Evolutionary conservation across 2,329 filamentous ascomycete genomes (phyloP).

Genomic region (Nemania sp.): DNA sequence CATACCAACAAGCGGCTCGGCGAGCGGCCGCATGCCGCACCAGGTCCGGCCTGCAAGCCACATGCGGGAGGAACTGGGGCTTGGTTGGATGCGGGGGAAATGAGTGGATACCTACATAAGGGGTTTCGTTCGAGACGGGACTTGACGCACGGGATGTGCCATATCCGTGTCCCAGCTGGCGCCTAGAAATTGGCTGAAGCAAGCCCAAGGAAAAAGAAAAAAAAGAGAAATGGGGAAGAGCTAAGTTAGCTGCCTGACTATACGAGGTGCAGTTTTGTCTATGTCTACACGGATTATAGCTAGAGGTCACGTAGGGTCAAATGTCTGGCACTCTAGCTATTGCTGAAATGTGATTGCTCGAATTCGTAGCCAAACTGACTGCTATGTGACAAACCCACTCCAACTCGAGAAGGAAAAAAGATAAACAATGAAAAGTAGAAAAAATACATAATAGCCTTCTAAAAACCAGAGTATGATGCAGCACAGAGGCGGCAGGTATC

Average conservation of each 20-base stretch:
- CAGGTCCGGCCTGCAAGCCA: not conserved
- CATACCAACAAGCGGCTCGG: not conserved
- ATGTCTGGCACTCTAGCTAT: not conserved
- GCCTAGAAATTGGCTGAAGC: not conserved
- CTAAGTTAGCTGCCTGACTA: not conserved
- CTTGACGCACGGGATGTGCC: constrained; percentile 27
- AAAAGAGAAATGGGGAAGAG: not conserved
- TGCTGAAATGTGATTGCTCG: constrained; percentile 34
- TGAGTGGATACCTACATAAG: constrained; percentile 1
- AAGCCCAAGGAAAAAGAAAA: not conserved
- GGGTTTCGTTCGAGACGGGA: constrained; percentile 24
- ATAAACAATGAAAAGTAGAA: constrained; percentile 25
- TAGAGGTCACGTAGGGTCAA: not conserved
- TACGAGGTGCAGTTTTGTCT: no score
- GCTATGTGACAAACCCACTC: constrained; percentile 30
- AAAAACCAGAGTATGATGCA: constrained; percentile 31
- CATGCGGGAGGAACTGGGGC: not conserved
- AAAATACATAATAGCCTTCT: constrained; percentile 35
- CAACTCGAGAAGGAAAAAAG: constrained; percentile 13
- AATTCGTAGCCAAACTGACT: constrained; percentile 28
- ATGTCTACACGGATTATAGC: no score
- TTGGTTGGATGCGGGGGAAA: constrained; percentile 1
- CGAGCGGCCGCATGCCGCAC: not conserved
- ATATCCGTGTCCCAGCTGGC: constrained; percentile 27
- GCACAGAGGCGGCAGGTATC: constrained; percentile 31